Percentiles rank a stretch among this genome's conserved stretches.
These are phyloP conservation scores for Acmispon strigosus DNA, from an alignment of 306 rosid genomes.

Conservation along the genomic window DNA sequence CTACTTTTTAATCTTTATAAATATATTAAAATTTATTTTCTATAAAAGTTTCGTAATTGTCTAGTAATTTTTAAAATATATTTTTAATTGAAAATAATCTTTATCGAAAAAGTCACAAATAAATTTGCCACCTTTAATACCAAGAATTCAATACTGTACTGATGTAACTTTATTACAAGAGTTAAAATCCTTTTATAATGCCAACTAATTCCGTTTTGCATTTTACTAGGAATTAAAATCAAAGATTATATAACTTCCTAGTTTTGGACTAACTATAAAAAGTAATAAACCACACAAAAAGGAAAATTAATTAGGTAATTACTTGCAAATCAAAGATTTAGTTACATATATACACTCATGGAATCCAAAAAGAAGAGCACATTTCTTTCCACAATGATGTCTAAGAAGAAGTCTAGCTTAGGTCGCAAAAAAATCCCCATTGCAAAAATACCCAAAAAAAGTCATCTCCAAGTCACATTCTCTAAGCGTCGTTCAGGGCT, in stretches of 20 bases:
- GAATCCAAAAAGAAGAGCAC: not conserved
- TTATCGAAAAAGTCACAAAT: not conserved
- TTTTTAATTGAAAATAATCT: not conserved
- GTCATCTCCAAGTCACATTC: slow-evolving; percentile 59
- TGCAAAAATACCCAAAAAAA: slow-evolving; percentile 50
- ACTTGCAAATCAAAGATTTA: slow-evolving; percentile 18
- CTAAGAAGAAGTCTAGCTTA: slow-evolving; percentile 34
- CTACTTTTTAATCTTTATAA: no score
- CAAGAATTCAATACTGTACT: not conserved
- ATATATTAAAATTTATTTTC: no score
- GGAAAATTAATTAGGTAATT: slow-evolving; percentile 21
- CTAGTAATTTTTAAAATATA: no score
- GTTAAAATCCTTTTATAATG: slow-evolving; percentile 15
- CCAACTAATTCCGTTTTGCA: slow-evolving; percentile 6
- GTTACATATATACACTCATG: slow-evolving; percentile 26
- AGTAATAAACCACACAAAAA: slow-evolving; percentile 30
- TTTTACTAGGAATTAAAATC: slow-evolving; percentile 13
- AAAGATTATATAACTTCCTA: slow-evolving; percentile 35
- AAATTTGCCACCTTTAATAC: not conserved
- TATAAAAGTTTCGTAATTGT: no score
- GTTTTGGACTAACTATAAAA: slow-evolving; percentile 23
- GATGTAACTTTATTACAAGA: not conserved
- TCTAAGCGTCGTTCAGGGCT: slow-evolving; percentile 62
- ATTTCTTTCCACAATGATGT: slow-evolving; percentile 31
- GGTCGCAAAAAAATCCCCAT: slow-evolving; percentile 59